These are phyloP conservation scores for Monosporascus sp. DNA, from an alignment of 2,329 filamentous ascomycete species.

Conservation along the genomic window DNA sequence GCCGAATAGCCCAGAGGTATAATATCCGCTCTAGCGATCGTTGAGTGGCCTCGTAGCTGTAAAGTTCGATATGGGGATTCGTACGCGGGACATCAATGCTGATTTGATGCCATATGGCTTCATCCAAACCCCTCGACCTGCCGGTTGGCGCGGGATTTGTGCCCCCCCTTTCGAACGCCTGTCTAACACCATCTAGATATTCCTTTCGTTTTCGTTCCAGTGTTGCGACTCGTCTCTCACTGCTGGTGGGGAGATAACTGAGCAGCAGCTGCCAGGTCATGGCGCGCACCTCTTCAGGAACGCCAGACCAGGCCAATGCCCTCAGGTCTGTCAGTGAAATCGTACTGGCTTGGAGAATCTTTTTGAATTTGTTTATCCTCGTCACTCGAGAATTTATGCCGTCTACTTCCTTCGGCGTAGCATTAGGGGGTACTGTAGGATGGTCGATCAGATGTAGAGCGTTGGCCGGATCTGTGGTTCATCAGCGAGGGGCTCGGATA, in stretches of 20 bases:
- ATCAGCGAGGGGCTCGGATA: slow-evolving; percentile 3
- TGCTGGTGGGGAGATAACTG: slow-evolving; percentile 94
- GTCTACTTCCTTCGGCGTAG: slow-evolving; percentile 77
- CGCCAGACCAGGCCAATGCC: slow-evolving; percentile 84
- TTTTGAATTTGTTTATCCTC: slow-evolving; percentile 98
- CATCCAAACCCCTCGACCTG: slow-evolving; percentile 69
- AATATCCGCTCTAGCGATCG: slow-evolving; percentile 88
- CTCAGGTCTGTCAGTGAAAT: slow-evolving; percentile 82
- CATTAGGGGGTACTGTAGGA: slow-evolving; percentile 65
- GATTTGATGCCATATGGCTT: slow-evolving; percentile 99
- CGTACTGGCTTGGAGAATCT: slow-evolving; percentile 84
- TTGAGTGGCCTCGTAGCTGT: slow-evolving; percentile 94
- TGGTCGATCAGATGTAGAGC: slow-evolving; percentile 92
- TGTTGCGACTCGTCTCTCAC: slow-evolving; percentile 82
- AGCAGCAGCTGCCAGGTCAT: slow-evolving; percentile 99
- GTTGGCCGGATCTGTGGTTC: slow-evolving; percentile 68
- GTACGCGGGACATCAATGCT: slow-evolving; percentile 96
- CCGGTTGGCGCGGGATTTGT: slow-evolving; percentile 34
- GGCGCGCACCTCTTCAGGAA: slow-evolving; percentile 90
- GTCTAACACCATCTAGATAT: slow-evolving; percentile 85
- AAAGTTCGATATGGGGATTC: slow-evolving; percentile 91
- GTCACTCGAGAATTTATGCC: slow-evolving; percentile 81
- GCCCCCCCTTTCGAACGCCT: slow-evolving; percentile 64
- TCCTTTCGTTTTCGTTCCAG: slow-evolving; percentile 94
- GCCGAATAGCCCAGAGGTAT: slow-evolving; percentile 95